phyloP scores from a whole-genome alignment of 2,329 filamentous ascomycete species.

The Pyrenophora graminea region DNA sequence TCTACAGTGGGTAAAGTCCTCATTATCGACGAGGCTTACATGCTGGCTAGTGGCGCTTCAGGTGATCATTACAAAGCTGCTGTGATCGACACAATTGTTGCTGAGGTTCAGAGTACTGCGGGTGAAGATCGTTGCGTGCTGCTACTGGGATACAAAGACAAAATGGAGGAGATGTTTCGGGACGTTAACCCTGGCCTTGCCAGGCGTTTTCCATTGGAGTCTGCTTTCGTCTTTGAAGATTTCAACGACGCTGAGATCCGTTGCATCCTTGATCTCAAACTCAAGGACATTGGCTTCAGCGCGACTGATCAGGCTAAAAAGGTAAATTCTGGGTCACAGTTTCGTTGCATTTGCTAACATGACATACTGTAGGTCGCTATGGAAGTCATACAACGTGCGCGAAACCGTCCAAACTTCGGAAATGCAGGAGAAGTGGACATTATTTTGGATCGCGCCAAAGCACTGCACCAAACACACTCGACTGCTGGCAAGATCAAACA shows the following conservation, averaged over 20 bases:
- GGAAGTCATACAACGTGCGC: slow-evolving; percentile 63
- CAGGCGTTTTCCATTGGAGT: slow-evolving; percentile 66
- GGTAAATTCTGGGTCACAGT: not conserved
- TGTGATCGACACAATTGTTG: slow-evolving; percentile 74
- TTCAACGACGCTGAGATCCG: slow-evolving; percentile 64
- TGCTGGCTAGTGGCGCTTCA: slow-evolving; percentile 54
- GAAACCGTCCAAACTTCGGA: slow-evolving; percentile 69
- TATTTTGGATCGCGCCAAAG: slow-evolving; percentile 64
- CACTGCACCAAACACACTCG: slow-evolving; percentile 53
- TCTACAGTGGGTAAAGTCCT: slow-evolving; percentile 72
- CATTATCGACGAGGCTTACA: slow-evolving; percentile 80
- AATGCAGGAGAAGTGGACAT: slow-evolving; percentile 77
- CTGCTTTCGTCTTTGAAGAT: slow-evolving; percentile 71
- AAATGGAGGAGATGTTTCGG: slow-evolving; percentile 75
- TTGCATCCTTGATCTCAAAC: slow-evolving; percentile 65
- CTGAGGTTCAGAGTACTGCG: slow-evolving; percentile 70
- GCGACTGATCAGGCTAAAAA: slow-evolving; percentile 58
- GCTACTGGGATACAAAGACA: slow-evolving; percentile 69
- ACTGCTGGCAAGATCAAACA: slow-evolving; percentile 30
- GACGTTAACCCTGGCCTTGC: slow-evolving; percentile 72
- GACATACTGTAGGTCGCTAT: slow-evolving; percentile 48
- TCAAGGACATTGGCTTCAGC: slow-evolving; percentile 60
- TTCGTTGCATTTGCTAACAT: not conserved
- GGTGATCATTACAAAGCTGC: slow-evolving; percentile 62
- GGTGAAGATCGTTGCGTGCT: slow-evolving; percentile 75